Base-by-base conservation (phyloP, 495 filamentous ascomycete genomes). In the Penicillium odoratum region DNA sequence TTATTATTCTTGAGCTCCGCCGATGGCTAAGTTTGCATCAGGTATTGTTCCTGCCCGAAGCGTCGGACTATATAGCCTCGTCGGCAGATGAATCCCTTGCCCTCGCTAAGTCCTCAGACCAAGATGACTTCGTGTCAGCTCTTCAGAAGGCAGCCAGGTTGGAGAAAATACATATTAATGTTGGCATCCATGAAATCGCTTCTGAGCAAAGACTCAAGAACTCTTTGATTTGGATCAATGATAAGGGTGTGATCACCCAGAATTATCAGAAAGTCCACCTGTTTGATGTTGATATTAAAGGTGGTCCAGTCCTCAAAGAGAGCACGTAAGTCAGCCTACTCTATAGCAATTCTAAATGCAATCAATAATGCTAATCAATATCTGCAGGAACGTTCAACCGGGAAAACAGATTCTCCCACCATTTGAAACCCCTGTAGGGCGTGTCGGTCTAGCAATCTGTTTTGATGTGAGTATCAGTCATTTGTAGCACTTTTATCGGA, bases 31-130 rank as follows among this genome's bases (percentile, higher is more conserved):
- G 43, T 25, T 8, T 31, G 29, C 48, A 33, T 4, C 59, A 93
- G 89, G 85, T 88, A 28, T 79, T 97, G 51, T 96, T 97, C 72
- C 88, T 97, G 58, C 94, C 92, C 16, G 92, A 97, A 79, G 93
- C 93, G 42, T 85, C 81, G 56, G 93, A 97, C 74, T 97, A 96
- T 78, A 92, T 96, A 59, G 85, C 82, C 44, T 76, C 78, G 15
- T 85, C 84, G 1, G 70, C 83, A 28, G 71, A 82, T 8, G 88
- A 93, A 65, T 86, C 85, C 0, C 67, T 92, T 7, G 75, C 81
- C 18, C 84, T 96, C 18, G 88, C 81, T 61, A 76, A 79, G 50
- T 79, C 89, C 4, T 78, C 78, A 40, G 66, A 77, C 2, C 69
- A 74, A 18, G 82, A 75, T 46, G 69, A 81, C 54, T 96, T 97